Evolutionary conservation across 352 stramenopile species (phyloP).

Genomic region (Pythium guiyangense): DNA sequence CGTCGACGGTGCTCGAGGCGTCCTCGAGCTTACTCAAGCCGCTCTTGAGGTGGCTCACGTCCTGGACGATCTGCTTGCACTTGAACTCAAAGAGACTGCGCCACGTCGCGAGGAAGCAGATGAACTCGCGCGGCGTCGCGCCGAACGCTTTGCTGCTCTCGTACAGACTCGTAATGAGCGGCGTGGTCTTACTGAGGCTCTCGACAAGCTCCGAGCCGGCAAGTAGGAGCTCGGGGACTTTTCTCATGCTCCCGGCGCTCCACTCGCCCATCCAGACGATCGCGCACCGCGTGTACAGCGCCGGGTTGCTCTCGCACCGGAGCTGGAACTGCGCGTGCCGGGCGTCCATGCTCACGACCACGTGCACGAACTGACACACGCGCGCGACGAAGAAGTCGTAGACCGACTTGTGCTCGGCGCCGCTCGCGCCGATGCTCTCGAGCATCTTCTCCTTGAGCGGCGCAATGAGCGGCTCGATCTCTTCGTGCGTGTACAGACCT

Average conservation of each 20-base stretch:
- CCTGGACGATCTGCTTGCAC: conserved; percentile 76
- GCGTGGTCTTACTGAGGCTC: conserved; percentile 47
- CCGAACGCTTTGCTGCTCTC: conserved; percentile 60
- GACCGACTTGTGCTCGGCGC: conserved; percentile 66
- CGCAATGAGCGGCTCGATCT: conserved; percentile 90
- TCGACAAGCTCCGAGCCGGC: conserved; percentile 53
- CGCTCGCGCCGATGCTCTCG: conserved; percentile 52
- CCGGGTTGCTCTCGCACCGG: conserved; percentile 92
- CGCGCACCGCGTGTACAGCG: conserved; percentile 88
- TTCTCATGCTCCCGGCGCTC: conserved; percentile 63
- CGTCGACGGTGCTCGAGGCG: conserved; percentile 88
- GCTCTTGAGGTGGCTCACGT: conserved; percentile 87
- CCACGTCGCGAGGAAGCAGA: conserved; percentile 85
- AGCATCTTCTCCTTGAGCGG: conserved; percentile 90
- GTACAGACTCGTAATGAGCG: conserved; percentile 57
- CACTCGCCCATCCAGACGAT: conserved; percentile 95
- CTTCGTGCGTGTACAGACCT: conserved; percentile 91
- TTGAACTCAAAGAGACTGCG: conserved; percentile 68
- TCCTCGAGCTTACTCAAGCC: conserved; percentile 91
- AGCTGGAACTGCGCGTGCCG: conserved; percentile 71
- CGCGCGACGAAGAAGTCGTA: conserved; percentile 93
- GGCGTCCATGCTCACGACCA: conserved; percentile 78
- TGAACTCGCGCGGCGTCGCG: conserved; percentile 81
- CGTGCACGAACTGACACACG: conserved; percentile 87
- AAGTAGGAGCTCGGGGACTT: conserved; percentile 72